Percentiles rank a stretch among this genome's conserved stretches.
phyloP scores from a whole-genome alignment of 1,284 basidiomycete genomes.

The Sanghuangporus baumii region DNA sequence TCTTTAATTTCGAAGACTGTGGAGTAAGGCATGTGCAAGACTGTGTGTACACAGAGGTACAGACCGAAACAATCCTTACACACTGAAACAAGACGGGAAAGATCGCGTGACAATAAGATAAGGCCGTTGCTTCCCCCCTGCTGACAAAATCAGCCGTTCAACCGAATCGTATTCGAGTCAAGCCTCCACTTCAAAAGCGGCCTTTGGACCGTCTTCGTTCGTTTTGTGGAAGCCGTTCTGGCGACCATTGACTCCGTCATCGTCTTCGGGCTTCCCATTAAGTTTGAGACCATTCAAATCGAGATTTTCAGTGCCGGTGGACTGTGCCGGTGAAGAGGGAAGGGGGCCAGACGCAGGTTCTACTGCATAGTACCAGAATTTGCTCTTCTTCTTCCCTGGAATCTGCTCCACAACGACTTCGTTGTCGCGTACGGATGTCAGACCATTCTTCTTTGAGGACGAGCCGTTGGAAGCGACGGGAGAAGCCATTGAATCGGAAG shows the following conservation, averaged over 20 bases:
- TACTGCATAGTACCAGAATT: conserved; percentile 79
- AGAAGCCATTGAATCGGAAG: conserved; percentile 31
- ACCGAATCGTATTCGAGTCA: neutral
- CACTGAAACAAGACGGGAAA: conserved; percentile 10
- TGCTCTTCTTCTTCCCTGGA: conserved; percentile 72
- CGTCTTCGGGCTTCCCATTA: neutral
- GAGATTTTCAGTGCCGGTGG: conserved; percentile 20
- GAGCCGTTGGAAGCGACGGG: conserved; percentile 28
- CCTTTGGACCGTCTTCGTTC: neutral
- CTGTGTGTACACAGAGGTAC: conserved; percentile 13
- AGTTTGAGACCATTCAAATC: conserved; percentile 2
- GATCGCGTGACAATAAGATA: conserved; percentile 13
- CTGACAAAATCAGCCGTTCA: conserved; percentile 6
- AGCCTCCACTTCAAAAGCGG: neutral
- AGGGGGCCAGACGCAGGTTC: conserved; percentile 46
- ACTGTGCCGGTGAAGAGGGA: conserved; percentile 14
- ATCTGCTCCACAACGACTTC: conserved; percentile 67
- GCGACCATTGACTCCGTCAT: neutral
- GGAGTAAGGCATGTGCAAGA: conserved; percentile 14
- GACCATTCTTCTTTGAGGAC: conserved; percentile 35
- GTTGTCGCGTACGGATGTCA: conserved; percentile 56
- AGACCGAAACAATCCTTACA: conserved; percentile 16
- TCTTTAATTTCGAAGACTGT: conserved; percentile 12
- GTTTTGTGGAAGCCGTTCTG: neutral
- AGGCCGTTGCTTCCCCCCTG: conserved; percentile 4